Percentiles rank a stretch among this genome's conserved stretches.
These are phyloP conservation scores for Acanthamoeba healyi DNA, from an alignment of 208 protist species.

Conservation along the genomic window DNA sequence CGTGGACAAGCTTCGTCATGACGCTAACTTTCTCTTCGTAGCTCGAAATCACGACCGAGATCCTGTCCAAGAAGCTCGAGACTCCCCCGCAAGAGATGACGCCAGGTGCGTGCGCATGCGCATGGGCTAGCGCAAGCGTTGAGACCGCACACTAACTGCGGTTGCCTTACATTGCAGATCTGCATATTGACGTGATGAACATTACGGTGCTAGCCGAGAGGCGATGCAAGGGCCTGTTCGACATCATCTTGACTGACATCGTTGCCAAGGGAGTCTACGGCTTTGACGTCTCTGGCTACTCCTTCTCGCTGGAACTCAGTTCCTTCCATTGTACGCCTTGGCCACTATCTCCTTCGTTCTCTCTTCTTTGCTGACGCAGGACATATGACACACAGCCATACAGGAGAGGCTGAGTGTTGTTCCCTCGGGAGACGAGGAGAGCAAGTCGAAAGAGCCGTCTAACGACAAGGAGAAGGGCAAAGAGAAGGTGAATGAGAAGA, in stretches of 20 bases:
- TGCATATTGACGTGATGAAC: slow-evolving; percentile 57
- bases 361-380: not conserved
- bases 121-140: not conserved
- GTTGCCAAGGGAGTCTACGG: slow-evolving; percentile 52
- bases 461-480: not conserved
- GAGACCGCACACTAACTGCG: too few relatives aligned
- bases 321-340: slow-evolving; percentile 19
- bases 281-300: slow-evolving; percentile 50
- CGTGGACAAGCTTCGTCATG: not conserved
- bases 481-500: slow-evolving; percentile 11
- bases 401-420: not conserved
- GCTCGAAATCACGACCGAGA: slow-evolving; percentile 57
- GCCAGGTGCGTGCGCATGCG: not conserved
- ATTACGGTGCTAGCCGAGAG: slow-evolving; percentile 52
- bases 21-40: not conserved
- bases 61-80: slow-evolving; percentile 51
- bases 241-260: slow-evolving; percentile 40
- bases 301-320: slow-evolving; percentile 47
- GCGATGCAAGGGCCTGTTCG: slow-evolving; percentile 63
- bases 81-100: slow-evolving; percentile 46
- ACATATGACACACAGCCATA: not conserved
- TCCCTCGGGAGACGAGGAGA: not conserved
- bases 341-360: not conserved
- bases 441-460: not conserved
- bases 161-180: not conserved